Evolutionary conservation across 495 filamentous ascomycete species (phyloP).

Genomic region (Parachaetomium inaequale): DNA sequence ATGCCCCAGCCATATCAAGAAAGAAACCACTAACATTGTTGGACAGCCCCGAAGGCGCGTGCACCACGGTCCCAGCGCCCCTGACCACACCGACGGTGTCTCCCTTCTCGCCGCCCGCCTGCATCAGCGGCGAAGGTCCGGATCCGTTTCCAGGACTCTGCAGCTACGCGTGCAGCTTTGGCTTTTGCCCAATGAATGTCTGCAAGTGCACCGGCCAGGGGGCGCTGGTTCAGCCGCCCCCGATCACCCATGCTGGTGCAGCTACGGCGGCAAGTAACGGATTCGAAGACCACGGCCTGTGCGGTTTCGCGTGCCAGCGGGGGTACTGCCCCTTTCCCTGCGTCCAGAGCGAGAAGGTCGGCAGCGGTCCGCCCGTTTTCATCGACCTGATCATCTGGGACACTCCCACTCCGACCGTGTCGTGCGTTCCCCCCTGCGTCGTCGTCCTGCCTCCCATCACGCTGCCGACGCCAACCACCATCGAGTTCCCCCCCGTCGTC

Average conservation of each 20-base stretch:
- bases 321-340: not conserved
- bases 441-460: slow-evolving; percentile 1
- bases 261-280: no score
- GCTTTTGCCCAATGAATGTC: slow-evolving; percentile 12
- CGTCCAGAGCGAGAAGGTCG: not conserved
- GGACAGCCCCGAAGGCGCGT: not conserved
- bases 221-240: not conserved
- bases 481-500: not conserved
- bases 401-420: not conserved
- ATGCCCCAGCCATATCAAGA: no score
- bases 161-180: slow-evolving; percentile 16
- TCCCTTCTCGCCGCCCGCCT: slow-evolving; percentile 11
- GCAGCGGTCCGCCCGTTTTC: not conserved
- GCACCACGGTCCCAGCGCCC: not conserved
- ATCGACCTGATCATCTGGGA: not conserved
- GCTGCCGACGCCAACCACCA: not conserved
- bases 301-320: not conserved
- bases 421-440: not conserved
- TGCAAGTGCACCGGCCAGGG: slow-evolving; percentile 4
- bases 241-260: not conserved
- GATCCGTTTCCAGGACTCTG: slow-evolving; percentile 13
- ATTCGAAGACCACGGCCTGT: not conserved
- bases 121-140: not conserved
- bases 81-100: slow-evolving; percentile 1
- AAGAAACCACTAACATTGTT: no score